Conservation (phyloP, 768 basidiomycete species). For the Ramaria rubella region DNA sequence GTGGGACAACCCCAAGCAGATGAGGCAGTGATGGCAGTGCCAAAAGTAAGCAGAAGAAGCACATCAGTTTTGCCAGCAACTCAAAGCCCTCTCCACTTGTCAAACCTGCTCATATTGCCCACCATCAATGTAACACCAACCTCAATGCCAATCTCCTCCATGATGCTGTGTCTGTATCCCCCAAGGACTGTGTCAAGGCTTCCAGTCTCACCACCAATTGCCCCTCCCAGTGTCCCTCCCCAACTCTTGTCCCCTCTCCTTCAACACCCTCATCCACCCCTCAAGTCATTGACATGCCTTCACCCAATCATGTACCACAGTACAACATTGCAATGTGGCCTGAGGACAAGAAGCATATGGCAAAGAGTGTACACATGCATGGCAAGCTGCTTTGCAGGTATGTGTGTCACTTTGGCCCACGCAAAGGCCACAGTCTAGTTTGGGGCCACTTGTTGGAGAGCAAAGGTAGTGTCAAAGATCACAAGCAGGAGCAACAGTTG, state of each 20-base stretch:
- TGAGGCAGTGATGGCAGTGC: background rate
- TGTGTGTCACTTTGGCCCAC: background rate
- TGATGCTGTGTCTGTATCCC: background rate
- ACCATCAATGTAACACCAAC: background rate
- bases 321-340: conserved; percentile 9
- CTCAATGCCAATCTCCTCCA: background rate
- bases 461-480: background rate
- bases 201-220: background rate
- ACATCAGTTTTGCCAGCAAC: background rate
- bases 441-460: conserved; percentile 3
- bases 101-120: background rate
- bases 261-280: background rate
- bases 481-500: background rate
- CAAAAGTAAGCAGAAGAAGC: background rate
- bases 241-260: background rate
- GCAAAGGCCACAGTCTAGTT: background rate
- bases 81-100: background rate
- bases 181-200: background rate
- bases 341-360: conserved; percentile 5
- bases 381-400: background rate
- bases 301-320: background rate
- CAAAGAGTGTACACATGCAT: conserved; percentile 2
- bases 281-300: background rate
- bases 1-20: background rate
- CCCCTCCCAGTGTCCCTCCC: no score